Evolutionary conservation across 2,329 filamentous ascomycete species (phyloP), one percentile per base, ranked within the genome.

Genomic region (Chrysoporthe austroafricana): DNA sequence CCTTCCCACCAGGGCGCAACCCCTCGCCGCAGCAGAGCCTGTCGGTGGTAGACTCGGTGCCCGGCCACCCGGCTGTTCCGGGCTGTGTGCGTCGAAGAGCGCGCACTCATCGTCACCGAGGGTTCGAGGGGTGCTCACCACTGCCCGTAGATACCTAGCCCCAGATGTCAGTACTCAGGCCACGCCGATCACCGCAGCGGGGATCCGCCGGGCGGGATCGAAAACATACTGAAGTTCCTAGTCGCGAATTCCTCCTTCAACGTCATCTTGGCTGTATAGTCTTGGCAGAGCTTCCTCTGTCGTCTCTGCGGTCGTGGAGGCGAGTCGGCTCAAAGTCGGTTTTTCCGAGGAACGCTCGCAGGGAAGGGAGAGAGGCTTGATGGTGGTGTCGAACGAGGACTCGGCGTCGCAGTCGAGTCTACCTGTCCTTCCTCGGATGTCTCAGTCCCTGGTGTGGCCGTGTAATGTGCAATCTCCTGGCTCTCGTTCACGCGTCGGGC

Each of bases 201-300:
- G 63, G 16, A 7, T 8, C 39, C 57, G 57, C 26, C 9, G 11
- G 21, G 39, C 14, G 26, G 58, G 59, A 32, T 54, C 54, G 46
- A 34, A 50, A 39, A 82, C 89, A 75, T 84, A 91, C 89, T 92
- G 81, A 92, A 92, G 81, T 92, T 92, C 76, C 90, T 84, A 70
- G 89, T 90, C 77, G 85, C 85, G 77, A 92, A 90, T 80, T 91
- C 89, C 76, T 91, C 89, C 79, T 86, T 86, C 81, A 91, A 84
- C 78, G 88, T 86, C 89, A 91, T 91, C 71, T 81, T 89, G 84
- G 73, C 76, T 75, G 72, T 74, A 68, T 67, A 62, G 70, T 64
- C 61, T 58, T 39, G 52, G 46, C 34, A 48, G n/a, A 32, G 48
- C 48, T 61, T 64, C 39, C 36, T 61, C 44, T 66, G 56, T 60